Evolutionary conservation across 225 moss, liverwort and hornwort species (phyloP), one percentile per base, ranked within the genome.

Genomic region (Straminergon stramineum): DNA sequence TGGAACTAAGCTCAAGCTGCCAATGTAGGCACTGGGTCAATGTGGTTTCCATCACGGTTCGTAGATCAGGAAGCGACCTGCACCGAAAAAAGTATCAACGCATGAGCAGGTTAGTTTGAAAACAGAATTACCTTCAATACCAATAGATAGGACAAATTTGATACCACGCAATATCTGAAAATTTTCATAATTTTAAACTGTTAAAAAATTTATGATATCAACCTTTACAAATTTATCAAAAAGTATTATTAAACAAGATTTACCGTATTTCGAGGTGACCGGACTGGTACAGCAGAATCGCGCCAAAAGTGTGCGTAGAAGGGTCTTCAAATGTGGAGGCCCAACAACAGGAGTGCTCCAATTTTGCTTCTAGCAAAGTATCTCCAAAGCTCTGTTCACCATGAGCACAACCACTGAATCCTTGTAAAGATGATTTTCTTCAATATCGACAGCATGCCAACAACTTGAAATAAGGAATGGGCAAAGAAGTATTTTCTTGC

Each of bases 41-140:
- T 69, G 98, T 96, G 75, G 95, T 92, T 91, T 94, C 93, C 91
- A 92, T 89, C 64, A 98, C 86, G n/a, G 93, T 91, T 87, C 91
- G 94, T 87, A 98, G 89, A 90, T 98, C 98, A 90, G 98, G 98
- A 86, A 98, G 90, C 70, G 98, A 97, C 89, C 98, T 98, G 94
- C 78, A 84, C 67, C 89, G 21, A 90, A 67, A 84, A 84, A 75
- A 79, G 20, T 58, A 86, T 43, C 35, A 63, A 86, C 17, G 43
- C 30, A 82, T 78, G 16, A 87, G 65, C 27, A 79, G 62, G 85
- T 85, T 88, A 91, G 39, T 63, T 35, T 82, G 78, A 82, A 55
- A 86, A 79, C 55, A 78, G 16, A 65, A 82, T 53, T 28, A 76
- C 61, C 63, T 66, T 66, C 32, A 67, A 79, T 13, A 83, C 55